Evolutionary conservation across 495 filamentous ascomycete species (phyloP).

Genomic region (Achaetomiella virescens): DNA sequence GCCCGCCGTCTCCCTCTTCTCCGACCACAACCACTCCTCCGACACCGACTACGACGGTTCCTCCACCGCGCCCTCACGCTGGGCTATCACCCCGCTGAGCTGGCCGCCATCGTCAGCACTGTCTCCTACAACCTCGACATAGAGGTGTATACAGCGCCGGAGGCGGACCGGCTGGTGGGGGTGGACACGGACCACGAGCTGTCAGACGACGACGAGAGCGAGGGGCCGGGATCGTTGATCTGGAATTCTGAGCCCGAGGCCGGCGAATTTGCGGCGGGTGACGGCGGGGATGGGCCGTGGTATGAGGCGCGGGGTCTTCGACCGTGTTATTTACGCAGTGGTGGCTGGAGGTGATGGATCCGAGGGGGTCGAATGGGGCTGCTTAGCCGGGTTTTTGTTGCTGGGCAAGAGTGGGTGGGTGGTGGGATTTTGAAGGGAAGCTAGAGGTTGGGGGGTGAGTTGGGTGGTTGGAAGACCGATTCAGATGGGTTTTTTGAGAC

Average conservation of each 20-base stretch:
- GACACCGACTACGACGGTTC: background rate
- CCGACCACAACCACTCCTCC: background rate
- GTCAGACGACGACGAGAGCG: no score
- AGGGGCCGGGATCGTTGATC: no score
- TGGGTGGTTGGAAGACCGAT: background rate
- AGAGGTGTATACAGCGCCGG: background rate
- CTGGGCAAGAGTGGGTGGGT: background rate
- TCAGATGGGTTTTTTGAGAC: background rate
- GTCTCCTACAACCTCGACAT: background rate
- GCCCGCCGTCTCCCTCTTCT: background rate
- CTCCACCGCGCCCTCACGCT: background rate
- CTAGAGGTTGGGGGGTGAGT: background rate
- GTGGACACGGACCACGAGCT: background rate
- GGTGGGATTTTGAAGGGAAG: background rate
- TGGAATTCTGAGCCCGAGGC: no score
- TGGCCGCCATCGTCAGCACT: background rate
- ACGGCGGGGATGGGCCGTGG: no score
- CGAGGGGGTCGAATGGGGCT: background rate
- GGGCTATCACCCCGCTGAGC: background rate
- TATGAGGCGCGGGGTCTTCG: background rate
- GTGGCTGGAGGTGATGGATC: background rate
- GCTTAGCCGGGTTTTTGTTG: background rate
- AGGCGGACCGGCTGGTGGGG: background rate
- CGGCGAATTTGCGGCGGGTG: no score
- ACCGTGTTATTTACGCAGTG: no score